These are phyloP conservation scores for Plantago elongata DNA, from an alignment of 257 asterid species.

Conservation along the genomic window DNA sequence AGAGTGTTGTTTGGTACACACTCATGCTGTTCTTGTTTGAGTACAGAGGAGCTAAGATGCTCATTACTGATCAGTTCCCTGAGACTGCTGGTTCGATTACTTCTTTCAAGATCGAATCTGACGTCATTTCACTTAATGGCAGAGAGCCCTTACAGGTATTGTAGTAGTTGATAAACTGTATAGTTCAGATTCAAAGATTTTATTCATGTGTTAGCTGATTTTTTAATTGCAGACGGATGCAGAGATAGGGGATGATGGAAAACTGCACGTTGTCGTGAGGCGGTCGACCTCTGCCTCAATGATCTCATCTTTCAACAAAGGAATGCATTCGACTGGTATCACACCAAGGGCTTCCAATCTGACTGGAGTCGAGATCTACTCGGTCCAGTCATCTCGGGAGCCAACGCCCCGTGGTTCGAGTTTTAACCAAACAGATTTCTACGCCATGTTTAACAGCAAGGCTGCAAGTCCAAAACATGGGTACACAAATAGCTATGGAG, in stretches of 20 bases:
- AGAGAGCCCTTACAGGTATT: conserved; percentile 44
- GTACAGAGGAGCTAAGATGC: conserved; percentile 67
- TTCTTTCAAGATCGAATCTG: conserved; percentile 73
- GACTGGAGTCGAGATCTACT: conserved; percentile 89
- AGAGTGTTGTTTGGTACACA: conserved; percentile 81
- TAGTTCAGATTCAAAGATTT: no score
- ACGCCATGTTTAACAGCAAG: conserved; percentile 72
- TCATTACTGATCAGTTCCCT: conserved; percentile 76
- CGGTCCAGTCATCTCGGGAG: conserved; percentile 78
- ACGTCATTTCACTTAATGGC: conserved; percentile 74
- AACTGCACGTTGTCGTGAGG: conserved; percentile 73
- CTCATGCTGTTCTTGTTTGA: conserved; percentile 78
- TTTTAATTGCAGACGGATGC: conserved; percentile 57
- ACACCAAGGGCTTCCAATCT: conserved; percentile 79
- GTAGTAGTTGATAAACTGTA: no score
- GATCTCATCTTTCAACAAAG: conserved; percentile 47
- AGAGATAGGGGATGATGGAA: conserved; percentile 83
- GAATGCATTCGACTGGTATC: conserved; percentile 37
- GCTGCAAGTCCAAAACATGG: conserved; percentile 75
- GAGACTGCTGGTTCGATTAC: conserved; percentile 80
- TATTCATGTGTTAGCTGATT: background rate
- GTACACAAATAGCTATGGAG: conserved; percentile 49
- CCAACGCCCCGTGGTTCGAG: conserved; percentile 89
- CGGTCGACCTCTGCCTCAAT: conserved; percentile 54
- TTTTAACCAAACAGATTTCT: conserved; percentile 75